phyloP scores from a whole-genome alignment of 768 basidiomycete genomes.

The Boletus fagicola region DNA sequence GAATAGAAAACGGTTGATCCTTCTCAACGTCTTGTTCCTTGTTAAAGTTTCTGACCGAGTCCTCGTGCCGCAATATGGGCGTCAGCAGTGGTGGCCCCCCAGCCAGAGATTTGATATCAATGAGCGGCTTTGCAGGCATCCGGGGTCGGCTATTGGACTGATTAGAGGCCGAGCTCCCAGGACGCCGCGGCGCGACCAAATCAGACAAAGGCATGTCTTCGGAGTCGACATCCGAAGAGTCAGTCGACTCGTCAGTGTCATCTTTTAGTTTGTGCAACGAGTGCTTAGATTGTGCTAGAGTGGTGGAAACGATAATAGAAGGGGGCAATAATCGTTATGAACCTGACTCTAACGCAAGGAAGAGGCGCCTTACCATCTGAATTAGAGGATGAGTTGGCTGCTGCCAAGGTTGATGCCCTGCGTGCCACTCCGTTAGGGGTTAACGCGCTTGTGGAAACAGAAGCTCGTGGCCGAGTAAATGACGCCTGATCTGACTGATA shows the following conservation, averaged over 20 bases:
- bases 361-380: constrained; percentile 29
- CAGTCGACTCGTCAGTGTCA: constrained; percentile 27
- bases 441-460: constrained; percentile 58
- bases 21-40: constrained; percentile 23
- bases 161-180: constrained; percentile 56
- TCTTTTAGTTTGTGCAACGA: constrained; percentile 7
- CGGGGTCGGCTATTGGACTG: constrained; percentile 27
- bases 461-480: constrained; percentile 43
- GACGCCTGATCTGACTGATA: constrained; percentile 6
- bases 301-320: not conserved
- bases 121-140: constrained; percentile 43
- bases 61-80: constrained; percentile 30
- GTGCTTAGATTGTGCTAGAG: constrained; percentile 7
- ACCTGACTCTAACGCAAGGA: not conserved
- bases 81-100: constrained; percentile 37
- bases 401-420: constrained; percentile 44
- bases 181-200: constrained; percentile 60
- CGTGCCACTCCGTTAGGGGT: constrained; percentile 51
- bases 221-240: constrained; percentile 43
- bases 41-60: constrained; percentile 26
- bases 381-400: constrained; percentile 29
- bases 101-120: constrained; percentile 35
- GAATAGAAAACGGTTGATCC: constrained; percentile 32
- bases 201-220: constrained; percentile 64
- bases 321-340: not conserved